Percentiles rank a stretch among this genome's conserved stretches.
phyloP scores from a whole-genome alignment of 2,329 filamentous ascomycete genomes.

The Nigrospora osmanthi region DNA sequence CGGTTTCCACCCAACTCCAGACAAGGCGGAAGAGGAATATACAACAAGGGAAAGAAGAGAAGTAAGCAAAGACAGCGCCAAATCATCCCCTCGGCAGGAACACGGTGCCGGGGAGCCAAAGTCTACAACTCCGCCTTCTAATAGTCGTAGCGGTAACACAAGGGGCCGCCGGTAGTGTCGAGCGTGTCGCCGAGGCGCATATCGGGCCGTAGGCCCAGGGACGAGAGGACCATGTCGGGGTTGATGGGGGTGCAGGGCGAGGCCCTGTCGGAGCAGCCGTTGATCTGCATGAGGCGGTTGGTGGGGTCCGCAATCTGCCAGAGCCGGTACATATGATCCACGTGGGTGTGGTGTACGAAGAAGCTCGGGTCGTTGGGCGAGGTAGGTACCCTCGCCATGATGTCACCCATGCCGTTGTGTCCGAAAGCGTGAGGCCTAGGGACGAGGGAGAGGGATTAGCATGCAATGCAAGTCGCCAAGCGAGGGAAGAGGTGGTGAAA shows the following conservation, averaged over 20 bases:
- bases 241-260: slow-evolving; percentile 19
- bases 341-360: slow-evolving; percentile 14
- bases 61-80: too few species aligned
- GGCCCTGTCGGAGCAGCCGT: slow-evolving; percentile 16
- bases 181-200: slow-evolving; percentile 15
- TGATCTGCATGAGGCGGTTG: slow-evolving; percentile 8
- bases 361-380: slow-evolving; percentile 25
- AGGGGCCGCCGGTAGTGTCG: slow-evolving; percentile 17
- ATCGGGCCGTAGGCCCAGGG: slow-evolving; percentile 16
- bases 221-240: slow-evolving; percentile 15
- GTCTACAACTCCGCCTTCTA: slow-evolving; percentile 5
- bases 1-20: too few species aligned
- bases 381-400: slow-evolving; percentile 24
- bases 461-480: neutral
- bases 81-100: too few species aligned
- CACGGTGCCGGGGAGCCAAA: too few species aligned
- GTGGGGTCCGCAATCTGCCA: slow-evolving; percentile 12
- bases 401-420: slow-evolving; percentile 25
- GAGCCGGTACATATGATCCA: slow-evolving; percentile 11
- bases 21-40: too few species aligned
- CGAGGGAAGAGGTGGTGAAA: too few species aligned
- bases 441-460: slow-evolving; percentile 9
- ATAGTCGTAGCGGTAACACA: slow-evolving; percentile 24
- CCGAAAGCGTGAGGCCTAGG: slow-evolving; percentile 24
- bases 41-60: too few species aligned